phyloP scores from a whole-genome alignment of 495 filamentous ascomycete genomes.

The Schizothecium vesticola region DNA sequence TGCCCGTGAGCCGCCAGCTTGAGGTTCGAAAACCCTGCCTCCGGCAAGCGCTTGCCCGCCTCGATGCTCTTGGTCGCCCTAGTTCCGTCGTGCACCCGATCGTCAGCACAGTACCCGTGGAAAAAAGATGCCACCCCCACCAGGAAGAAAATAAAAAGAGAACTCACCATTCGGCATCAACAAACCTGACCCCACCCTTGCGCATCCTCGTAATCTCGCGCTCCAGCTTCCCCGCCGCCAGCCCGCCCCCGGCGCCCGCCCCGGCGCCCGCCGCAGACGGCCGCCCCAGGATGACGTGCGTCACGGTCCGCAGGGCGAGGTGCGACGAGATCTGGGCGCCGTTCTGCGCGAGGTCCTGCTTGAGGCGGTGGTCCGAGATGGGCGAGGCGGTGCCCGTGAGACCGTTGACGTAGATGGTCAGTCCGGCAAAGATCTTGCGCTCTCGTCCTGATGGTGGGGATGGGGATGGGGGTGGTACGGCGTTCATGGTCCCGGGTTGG shows the following conservation, averaged over 20 bases:
- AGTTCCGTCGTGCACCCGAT: background rate
- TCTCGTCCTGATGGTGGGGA: background rate
- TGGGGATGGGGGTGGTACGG: background rate
- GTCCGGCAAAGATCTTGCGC: conserved; percentile 54
- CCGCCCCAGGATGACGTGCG: conserved; percentile 77
- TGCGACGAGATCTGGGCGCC: conserved; percentile 64
- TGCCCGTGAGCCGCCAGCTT: conserved; percentile 57
- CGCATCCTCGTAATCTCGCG: conserved; percentile 65
- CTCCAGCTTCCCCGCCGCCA: conserved; percentile 76
- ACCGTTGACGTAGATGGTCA: conserved; percentile 83
- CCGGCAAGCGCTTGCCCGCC: conserved; percentile 65
- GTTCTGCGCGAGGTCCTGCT: conserved; percentile 65
- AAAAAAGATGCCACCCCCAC: too few relatives aligned
- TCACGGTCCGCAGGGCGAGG: conserved; percentile 66
- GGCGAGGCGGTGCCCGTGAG: conserved; percentile 59
- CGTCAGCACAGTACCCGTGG: conserved; percentile 17
- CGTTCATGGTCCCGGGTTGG: conserved; percentile 38
- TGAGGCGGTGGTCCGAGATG: conserved; percentile 82
- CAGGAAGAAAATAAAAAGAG: too few relatives aligned
- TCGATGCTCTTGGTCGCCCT: conserved; percentile 78
- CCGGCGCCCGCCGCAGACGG: conserved; percentile 29
- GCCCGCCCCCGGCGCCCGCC: conserved; percentile 64
- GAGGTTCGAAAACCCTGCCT: conserved; percentile 61
- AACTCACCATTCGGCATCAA: conserved; percentile 75
- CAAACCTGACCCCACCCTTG: conserved; percentile 68